These are phyloP conservation scores for Amanita inopinata DNA, from an alignment of 768 basidiomycete species.

Conservation along the genomic window DNA sequence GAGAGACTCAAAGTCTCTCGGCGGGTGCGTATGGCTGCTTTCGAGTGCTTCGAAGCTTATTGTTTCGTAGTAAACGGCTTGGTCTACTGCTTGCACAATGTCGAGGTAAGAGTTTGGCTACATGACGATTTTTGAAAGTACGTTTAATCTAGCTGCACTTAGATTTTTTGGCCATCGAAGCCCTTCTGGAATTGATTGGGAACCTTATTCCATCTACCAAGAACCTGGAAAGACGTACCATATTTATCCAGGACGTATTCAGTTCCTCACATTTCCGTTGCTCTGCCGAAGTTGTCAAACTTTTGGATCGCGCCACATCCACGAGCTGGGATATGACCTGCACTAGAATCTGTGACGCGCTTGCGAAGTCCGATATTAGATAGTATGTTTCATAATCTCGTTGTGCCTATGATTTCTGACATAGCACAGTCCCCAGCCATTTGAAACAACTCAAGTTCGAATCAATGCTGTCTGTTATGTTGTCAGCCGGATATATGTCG, in stretches of 20 bases:
- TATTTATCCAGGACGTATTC: conserved; percentile 47
- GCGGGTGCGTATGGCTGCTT: conserved; percentile 30
- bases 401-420: background rate
- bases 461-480: conserved; percentile 23
- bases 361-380: conserved; percentile 34
- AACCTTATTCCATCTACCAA: conserved; percentile 38
- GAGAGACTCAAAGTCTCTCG: conserved; percentile 32
- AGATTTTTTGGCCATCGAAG: conserved; percentile 50
- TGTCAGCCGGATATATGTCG: conserved; percentile 41
- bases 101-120: conserved; percentile 27
- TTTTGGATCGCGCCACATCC: conserved; percentile 31
- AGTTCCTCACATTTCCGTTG: conserved; percentile 26
- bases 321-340: conserved; percentile 47
- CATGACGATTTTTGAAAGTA: background rate
- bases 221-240: conserved; percentile 26
- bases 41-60: background rate
- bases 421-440: conserved; percentile 47
- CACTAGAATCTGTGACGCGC: conserved; percentile 32
- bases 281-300: conserved; percentile 25
- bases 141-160: conserved; percentile 4
- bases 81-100: conserved; percentile 39
- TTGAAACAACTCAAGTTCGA: conserved; percentile 30
- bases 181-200: conserved; percentile 46
- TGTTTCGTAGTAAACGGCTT: conserved; percentile 28
- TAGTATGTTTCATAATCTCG: conserved; percentile 31